Evolutionary conservation across 139 green algal species (phyloP), one percentile per base, ranked within the genome.

Genomic region (Chlamydomonas eustigma): DNA sequence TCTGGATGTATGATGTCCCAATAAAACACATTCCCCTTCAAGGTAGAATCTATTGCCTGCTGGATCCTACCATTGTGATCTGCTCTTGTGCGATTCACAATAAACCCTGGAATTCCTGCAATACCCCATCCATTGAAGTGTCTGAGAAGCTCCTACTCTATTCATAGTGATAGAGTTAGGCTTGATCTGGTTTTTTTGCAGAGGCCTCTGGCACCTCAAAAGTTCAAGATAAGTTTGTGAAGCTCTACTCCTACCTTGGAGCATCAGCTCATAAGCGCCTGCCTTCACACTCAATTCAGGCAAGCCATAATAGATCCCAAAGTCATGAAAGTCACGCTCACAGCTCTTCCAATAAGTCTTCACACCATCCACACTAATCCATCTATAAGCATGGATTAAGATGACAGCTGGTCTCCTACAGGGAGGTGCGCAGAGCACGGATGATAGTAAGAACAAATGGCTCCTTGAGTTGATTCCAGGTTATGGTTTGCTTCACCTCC

Each of bases 1-100:
- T 83, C 78, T 1, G 78, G 78, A 32, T 83, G 78, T 32, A 83
- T 36, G 24, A 77, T 31, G 50, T 83, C 78, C 30, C 52, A 83
- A 58, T 77, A 83, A 35, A 83, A 83, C 28, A 52, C 78, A 24
- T 63, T 37, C 52, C 67, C 73, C 39, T 74, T 67, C 5, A 74
- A 38, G 25, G 1, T 37, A 3, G 25, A n/a, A 64, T 68, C 64
- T 12, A 37, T 37, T 25, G 66, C 44, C 8, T 67, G 4, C 71
- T 67, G 50, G 3, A 72, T 65, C 5, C 30, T 4, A 30, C 73
- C 36, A 72, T 1, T 30, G 28, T 67, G 38, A 32, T 74, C 50
- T 30, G 73, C 65, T 36, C 78, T 73, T 1, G 78, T 69, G 3
- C 64, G 65, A 25, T 76, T 65, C 6, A 79, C 78, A 28, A 70